Conservation (phyloP, 108 stramenopile species). For the Conticribra weissflogii region DNA sequence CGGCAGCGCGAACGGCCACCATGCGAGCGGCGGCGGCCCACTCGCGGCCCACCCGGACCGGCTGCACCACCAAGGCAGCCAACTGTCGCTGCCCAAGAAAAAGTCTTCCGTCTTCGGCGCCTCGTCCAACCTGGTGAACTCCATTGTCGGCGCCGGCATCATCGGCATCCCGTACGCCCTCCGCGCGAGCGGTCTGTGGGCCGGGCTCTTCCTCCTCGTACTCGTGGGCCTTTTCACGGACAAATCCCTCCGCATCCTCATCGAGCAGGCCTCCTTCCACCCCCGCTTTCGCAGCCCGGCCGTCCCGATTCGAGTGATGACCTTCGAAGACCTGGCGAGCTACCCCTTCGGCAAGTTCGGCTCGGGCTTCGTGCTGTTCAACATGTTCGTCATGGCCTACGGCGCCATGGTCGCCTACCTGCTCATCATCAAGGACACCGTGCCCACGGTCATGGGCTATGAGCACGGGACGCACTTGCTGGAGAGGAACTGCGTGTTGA, state of each 20-base stretch:
- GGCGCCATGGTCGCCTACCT: constrained; percentile 90
- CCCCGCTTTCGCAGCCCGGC: constrained; percentile 51
- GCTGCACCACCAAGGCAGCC: background rate
- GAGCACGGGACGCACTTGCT: constrained; percentile 50
- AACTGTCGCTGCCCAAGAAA: constrained; percentile 58
- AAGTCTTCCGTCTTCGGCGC: constrained; percentile 70
- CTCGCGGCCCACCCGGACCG: too few relatives aligned
- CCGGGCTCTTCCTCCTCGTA: constrained; percentile 62
- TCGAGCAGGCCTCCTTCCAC: constrained; percentile 77
- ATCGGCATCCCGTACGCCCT: constrained; percentile 88
- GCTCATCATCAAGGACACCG: constrained; percentile 82
- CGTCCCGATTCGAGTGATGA: too few relatives aligned
- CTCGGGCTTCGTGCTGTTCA: constrained; percentile 55
- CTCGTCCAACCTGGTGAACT: constrained; percentile 77
- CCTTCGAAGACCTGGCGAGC: constrained; percentile 72
- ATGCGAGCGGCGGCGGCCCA: too few relatives aligned
- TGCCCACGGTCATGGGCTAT: constrained; percentile 70
- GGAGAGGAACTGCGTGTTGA: constrained; percentile 61
- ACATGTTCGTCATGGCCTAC: constrained; percentile 82
- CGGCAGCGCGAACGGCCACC: background rate
- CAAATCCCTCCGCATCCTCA: constrained; percentile 68
- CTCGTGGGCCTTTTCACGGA: constrained; percentile 74
- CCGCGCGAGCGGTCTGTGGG: constrained; percentile 60
- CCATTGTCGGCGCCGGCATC: constrained; percentile 87
- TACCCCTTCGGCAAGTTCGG: constrained; percentile 68